Base-by-base conservation (phyloP, 495 filamentous ascomycete species). In the Penicillium herquei region DNA sequence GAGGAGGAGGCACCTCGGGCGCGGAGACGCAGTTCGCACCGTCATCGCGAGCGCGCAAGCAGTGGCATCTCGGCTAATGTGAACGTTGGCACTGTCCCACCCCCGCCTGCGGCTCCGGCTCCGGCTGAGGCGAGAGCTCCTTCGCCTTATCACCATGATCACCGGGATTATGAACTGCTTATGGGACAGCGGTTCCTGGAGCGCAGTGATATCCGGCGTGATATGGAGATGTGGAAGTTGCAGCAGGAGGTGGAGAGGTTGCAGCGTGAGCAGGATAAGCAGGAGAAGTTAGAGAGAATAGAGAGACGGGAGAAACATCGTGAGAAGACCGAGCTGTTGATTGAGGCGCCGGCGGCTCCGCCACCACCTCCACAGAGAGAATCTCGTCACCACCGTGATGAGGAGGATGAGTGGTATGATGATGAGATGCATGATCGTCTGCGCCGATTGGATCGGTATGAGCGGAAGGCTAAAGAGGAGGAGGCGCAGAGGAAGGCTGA, bases 171-270 rank as follows among this genome's bases (percentile, higher is more conserved):
- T 50, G 74, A 77, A 18, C 58, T 77, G 1, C 51, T 69, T 2
- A 63, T 75, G 47, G 63, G 67, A 17, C 74, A 76, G 61, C 70
- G 70, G 0, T 9, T 74, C 16, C 65, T 77, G 32, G 64, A 75
- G 58, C 61, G 55, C 42, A 71, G 68, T 40, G 70, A 79, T 54
- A 44, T 62, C 11, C 67, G 69, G 0, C 75, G 76, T 52, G 72
- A 76, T 51, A 14, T 76, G 17, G 72, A 79, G 56, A 63, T 79
- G 47, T 57, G 63, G 18, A 69, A 67, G 32, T 69, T 73, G 48
- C 71, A 76, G 58, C 69, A 69, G 57, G 78, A 81, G 59, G 73
- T 79, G 32, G 72, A 78, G 50, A 57, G 67, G 5, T 39, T 79
- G 55, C 64, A 75, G 63, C 65, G 72, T 34, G 73, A 87, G 56